phyloP scores from a whole-genome alignment of 192 early-diverging fungal species.

The Entophlyctis helioformis region DNA sequence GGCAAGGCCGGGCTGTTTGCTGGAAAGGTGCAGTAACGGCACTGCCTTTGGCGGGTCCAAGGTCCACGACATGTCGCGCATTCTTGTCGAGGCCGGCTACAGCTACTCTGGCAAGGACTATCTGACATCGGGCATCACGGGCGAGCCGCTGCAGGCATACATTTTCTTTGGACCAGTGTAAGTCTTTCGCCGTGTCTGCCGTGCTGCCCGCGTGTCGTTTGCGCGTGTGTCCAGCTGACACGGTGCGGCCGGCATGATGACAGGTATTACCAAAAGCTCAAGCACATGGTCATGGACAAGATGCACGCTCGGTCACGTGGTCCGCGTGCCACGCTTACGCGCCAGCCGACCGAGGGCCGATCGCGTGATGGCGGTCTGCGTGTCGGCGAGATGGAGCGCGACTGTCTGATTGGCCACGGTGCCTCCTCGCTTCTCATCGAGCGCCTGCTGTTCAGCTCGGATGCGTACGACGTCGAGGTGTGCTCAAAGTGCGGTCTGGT shows the following conservation, averaged over 20 bases:
- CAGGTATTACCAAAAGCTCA: slow-evolving; percentile 97
- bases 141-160: slow-evolving; percentile 85
- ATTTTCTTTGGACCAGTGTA: slow-evolving; percentile 93
- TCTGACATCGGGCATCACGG: slow-evolving; percentile 73
- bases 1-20: slow-evolving; percentile 91
- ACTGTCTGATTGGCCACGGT: slow-evolving; percentile 96
- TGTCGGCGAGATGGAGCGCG: slow-evolving; percentile 97
- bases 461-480: slow-evolving; percentile 86
- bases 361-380: slow-evolving; percentile 94
- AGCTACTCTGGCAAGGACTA: slow-evolving; percentile 97
- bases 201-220: too few species aligned
- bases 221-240: not conserved
- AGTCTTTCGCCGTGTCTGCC: too few species aligned
- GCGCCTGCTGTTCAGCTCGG: slow-evolving; percentile 83
- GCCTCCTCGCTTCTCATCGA: slow-evolving; percentile 87
- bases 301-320: slow-evolving; percentile 92
- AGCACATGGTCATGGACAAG: slow-evolving; percentile 99
- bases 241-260: too few species aligned
- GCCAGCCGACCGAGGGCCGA: slow-evolving; percentile 96
- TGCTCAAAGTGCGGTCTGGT: slow-evolving; percentile 86
- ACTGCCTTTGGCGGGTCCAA: slow-evolving; percentile 91
- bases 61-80: slow-evolving; percentile 92
- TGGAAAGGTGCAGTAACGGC: slow-evolving; percentile 87
- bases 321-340: slow-evolving; percentile 79
- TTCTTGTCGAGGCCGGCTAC: slow-evolving; percentile 85